Evolutionary conservation across 1,284 basidiomycete species (phyloP).

Genomic region (Tetrapyrgos nigripes): DNA sequence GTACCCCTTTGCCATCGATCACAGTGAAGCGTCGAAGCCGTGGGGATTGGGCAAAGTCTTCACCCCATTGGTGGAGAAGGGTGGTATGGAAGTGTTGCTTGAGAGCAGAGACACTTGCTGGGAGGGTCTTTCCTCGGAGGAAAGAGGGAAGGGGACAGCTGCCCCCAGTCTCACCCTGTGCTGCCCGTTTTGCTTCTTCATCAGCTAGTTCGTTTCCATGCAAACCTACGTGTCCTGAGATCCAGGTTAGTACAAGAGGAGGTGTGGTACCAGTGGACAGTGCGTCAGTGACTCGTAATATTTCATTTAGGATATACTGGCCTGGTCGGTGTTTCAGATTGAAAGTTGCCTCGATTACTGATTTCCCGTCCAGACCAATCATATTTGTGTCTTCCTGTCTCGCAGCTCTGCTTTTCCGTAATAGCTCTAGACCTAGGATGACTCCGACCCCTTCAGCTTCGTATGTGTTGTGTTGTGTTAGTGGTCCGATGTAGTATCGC

Average conservation of each 20-base stretch:
- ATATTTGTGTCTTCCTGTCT: background rate
- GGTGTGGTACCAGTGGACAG: background rate
- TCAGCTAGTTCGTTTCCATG: constrained; percentile 33
- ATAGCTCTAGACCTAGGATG: constrained; percentile 25
- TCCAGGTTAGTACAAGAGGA: constrained; percentile 24
- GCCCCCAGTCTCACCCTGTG: constrained; percentile 16
- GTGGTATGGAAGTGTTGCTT: constrained; percentile 19
- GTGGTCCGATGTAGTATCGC: constrained; percentile 23
- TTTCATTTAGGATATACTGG: constrained; percentile 27
- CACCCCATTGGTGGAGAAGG: background rate
- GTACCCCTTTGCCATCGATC: background rate
- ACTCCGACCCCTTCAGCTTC: constrained; percentile 30
- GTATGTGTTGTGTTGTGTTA: constrained; percentile 25
- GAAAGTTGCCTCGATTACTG: background rate
- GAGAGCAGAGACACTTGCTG: constrained; percentile 24
- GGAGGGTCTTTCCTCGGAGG: constrained; percentile 19
- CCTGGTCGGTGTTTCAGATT: background rate
- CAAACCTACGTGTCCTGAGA: constrained; percentile 29
- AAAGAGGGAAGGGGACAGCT: constrained; percentile 14
- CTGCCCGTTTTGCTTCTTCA: constrained; percentile 32
- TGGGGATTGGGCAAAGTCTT: too few species aligned
- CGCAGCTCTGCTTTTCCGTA: background rate
- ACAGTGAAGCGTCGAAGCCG: background rate
- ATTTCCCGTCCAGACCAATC: constrained; percentile 5
- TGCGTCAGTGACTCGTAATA: constrained; percentile 2